These are phyloP conservation scores for Magnusiomyces paraingens DNA, from an alignment of 1,139 yeast genomes.

Conservation along the genomic window DNA sequence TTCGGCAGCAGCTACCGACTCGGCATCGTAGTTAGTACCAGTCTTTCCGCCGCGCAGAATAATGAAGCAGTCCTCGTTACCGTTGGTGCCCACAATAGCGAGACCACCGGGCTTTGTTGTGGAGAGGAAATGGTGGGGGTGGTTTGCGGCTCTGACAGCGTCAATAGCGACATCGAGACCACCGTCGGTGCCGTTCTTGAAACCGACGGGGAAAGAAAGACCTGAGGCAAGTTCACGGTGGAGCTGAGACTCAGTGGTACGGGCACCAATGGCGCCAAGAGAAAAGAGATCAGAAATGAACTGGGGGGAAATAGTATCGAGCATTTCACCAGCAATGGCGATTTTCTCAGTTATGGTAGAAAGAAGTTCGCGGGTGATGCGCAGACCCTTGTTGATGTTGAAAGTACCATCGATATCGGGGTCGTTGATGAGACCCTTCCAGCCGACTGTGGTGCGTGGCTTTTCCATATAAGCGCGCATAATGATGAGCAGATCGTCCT, in stretches of 20 bases:
- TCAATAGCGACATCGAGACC: constrained; percentile 86
- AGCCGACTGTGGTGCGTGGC: constrained; percentile 98
- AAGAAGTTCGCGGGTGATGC: constrained; percentile 82
- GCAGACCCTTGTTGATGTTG: constrained; percentile 89
- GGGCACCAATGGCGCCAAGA: constrained; percentile 95
- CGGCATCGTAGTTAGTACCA: constrained; percentile 83
- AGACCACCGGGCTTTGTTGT: constrained; percentile 94
- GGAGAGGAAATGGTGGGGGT: constrained; percentile 88
- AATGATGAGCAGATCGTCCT: constrained; percentile 69
- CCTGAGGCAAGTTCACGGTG: constrained; percentile 97
- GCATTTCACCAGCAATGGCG: constrained; percentile 96
- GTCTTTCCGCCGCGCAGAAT: constrained; percentile 93
- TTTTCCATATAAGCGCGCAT: constrained; percentile 90
- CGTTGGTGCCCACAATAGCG: constrained; percentile 92
- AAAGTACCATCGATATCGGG: constrained; percentile 94
- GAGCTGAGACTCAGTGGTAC: constrained; percentile 94
- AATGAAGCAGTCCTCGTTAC: constrained; percentile 84
- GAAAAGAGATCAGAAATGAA: constrained; percentile 84
- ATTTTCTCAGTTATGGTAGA: constrained; percentile 70
- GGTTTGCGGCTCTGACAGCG: constrained; percentile 87
- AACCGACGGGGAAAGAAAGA: constrained; percentile 92
- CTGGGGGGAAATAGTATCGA: constrained; percentile 95
- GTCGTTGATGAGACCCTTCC: constrained; percentile 97
- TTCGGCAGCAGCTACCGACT: constrained; percentile 62
- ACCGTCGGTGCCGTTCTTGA: constrained; percentile 97